phyloP scores from a whole-genome alignment of 148 eudicot species.

The Fagopyrum esculentum region DNA sequence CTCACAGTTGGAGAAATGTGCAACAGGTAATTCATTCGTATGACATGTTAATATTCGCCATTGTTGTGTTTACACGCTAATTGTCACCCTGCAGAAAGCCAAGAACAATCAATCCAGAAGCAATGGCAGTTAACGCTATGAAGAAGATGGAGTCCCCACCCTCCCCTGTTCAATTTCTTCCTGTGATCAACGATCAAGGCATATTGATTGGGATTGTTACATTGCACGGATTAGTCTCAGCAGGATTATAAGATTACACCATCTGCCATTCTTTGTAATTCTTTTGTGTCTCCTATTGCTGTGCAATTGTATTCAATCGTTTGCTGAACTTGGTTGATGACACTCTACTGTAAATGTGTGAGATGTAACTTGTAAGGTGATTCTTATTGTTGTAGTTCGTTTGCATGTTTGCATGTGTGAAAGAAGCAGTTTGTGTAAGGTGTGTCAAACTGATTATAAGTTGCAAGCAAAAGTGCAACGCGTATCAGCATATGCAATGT shows the following conservation, averaged over 20 bases:
- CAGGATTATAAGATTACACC: constrained; percentile 36
- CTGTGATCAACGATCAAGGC: constrained; percentile 49
- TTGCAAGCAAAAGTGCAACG: no score
- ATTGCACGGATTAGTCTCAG: constrained; percentile 83
- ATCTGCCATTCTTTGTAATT: constrained; percentile 11
- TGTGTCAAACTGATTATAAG: no score
- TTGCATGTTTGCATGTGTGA: not conserved
- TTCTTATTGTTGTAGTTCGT: not conserved
- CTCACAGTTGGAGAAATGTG: constrained; percentile 96
- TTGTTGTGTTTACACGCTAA: not conserved
- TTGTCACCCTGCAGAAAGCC: constrained; percentile 49
- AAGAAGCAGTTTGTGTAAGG: no score
- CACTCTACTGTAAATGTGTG: not conserved
- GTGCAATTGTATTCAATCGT: not conserved
- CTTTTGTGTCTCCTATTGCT: constrained; percentile 2
- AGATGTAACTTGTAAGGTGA: not conserved
- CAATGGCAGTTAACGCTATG: constrained; percentile 98
- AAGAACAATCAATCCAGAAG: constrained; percentile 69
- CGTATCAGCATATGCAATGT: no score
- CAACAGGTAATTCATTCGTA: constrained; percentile 55
- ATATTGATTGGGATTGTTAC: constrained; percentile 77
- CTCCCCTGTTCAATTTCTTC: constrained; percentile 93
- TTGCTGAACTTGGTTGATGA: not conserved
- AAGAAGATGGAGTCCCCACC: constrained; percentile 94
- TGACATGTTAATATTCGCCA: not conserved